Conservation (phyloP, 768 basidiomycete species). For the Lactarius indigo region DNA sequence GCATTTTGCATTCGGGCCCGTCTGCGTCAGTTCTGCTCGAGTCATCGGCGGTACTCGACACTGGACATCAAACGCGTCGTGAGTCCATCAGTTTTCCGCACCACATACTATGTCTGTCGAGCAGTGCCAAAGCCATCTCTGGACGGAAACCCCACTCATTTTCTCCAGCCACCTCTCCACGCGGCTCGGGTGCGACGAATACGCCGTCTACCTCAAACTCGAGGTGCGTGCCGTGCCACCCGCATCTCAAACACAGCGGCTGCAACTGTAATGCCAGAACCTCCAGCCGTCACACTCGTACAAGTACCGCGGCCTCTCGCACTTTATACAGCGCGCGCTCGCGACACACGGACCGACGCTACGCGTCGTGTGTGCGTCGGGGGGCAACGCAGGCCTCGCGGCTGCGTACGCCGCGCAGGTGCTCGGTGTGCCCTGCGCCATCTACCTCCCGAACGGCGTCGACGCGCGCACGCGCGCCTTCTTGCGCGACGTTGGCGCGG, state of each 20-base stretch:
- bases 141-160: slow-evolving; percentile 16
- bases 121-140: slow-evolving; percentile 4
- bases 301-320: slow-evolving; percentile 71
- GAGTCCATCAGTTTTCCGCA: neutral
- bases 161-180: slow-evolving; percentile 14
- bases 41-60: neutral
- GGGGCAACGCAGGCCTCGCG: slow-evolving; percentile 80
- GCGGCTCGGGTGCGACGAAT: slow-evolving; percentile 7
- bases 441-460: slow-evolving; percentile 60
- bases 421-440: slow-evolving; percentile 57
- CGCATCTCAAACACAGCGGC: neutral
- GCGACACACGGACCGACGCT: slow-evolving; percentile 48
- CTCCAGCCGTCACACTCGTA: slow-evolving; percentile 72
- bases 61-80: neutral
- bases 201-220: slow-evolving; percentile 17
- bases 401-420: slow-evolving; percentile 58
- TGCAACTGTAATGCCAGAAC: slow-evolving; percentile 42
- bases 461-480: slow-evolving; percentile 45
- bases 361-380: slow-evolving; percentile 68
- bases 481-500: slow-evolving; percentile 51
- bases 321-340: slow-evolving; percentile 52
- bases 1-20: neutral
- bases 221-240: slow-evolving; percentile 3
- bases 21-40: neutral
- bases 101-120: neutral